Conservation (phyloP, 140 eudicot genomes). For the Anethum foeniculum region DNA sequence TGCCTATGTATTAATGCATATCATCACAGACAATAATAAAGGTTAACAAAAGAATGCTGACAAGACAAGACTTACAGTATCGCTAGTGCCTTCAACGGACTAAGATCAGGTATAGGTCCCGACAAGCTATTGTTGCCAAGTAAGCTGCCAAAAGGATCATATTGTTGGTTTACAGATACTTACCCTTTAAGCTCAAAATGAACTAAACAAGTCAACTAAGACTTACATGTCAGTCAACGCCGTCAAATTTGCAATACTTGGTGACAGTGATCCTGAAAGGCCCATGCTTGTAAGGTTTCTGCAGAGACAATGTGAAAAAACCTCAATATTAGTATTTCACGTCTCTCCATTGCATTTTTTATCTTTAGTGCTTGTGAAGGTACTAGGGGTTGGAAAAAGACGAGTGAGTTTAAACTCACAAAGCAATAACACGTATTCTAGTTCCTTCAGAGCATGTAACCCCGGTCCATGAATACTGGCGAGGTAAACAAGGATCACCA, state of each 20-base stretch:
- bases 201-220: conserved; percentile 9
- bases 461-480: conserved; percentile 78
- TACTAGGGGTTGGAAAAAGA: not conserved
- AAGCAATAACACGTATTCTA: conserved; percentile 46
- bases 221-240: conserved; percentile 65
- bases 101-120: conserved; percentile 67
- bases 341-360: not conserved
- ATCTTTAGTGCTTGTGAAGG: not conserved
- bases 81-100: conserved; percentile 45
- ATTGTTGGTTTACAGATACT: conserved; percentile 9
- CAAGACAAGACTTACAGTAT: conserved; percentile 45
- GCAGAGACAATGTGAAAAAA: conserved; percentile 12
- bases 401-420: conserved; percentile 43
- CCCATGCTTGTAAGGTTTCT: conserved; percentile 77
- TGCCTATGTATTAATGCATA: not conserved
- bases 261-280: conserved; percentile 68
- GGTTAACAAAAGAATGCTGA: not conserved
- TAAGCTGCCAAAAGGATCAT: conserved; percentile 44
- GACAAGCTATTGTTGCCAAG: conserved; percentile 68
- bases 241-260: conserved; percentile 59
- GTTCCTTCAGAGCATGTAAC: conserved; percentile 61
- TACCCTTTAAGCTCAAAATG: not conserved
- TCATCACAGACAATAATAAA: not conserved
- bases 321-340: not conserved
- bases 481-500: conserved; percentile 96